Conservation (phyloP, 1,139 yeast genomes). For the Magnusiomyces fungicola region DNA sequence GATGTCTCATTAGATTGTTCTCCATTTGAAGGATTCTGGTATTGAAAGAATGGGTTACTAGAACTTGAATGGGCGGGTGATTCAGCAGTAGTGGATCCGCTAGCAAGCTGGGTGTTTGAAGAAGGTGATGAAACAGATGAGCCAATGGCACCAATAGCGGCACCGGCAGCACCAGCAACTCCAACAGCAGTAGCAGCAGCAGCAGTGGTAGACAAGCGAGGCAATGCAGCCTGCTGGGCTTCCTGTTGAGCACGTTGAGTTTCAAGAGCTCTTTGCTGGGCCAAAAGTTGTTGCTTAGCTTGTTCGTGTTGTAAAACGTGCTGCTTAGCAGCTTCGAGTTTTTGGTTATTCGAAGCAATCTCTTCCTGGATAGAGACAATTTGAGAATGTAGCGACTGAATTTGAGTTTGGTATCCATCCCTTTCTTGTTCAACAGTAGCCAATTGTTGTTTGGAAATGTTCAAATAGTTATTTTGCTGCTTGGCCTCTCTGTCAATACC, state of each 20-base stretch:
- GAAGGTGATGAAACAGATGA: slow-evolving; percentile 3
- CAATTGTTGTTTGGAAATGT: slow-evolving; percentile 64
- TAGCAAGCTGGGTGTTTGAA: too few relatives aligned
- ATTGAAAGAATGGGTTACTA: slow-evolving; percentile 1
- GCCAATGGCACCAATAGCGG: slow-evolving; percentile 22
- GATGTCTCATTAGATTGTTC: too few relatives aligned
- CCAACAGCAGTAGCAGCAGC: slow-evolving; percentile 23
- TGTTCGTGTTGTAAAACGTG: slow-evolving; percentile 6
- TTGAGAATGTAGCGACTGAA: slow-evolving; percentile 35
- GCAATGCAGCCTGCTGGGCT: slow-evolving; percentile 11
- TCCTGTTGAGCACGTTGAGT: slow-evolving; percentile 8
- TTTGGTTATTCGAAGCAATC: slow-evolving; percentile 39
- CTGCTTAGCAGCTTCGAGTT: slow-evolving; percentile 6
- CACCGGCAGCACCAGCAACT: slow-evolving; percentile 24
- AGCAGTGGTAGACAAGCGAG: slow-evolving; percentile 5
- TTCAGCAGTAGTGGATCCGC: slow-evolving; percentile 8
- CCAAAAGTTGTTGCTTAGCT: slow-evolving; percentile 4
- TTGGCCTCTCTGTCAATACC: slow-evolving; percentile 46
- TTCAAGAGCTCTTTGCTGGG: slow-evolving; percentile 4
- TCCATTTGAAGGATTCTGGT: slow-evolving; percentile 6
- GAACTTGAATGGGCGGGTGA: slow-evolving; percentile 5
- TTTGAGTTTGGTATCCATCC: slow-evolving; percentile 38
- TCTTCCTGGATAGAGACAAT: slow-evolving; percentile 26
- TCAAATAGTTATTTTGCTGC: slow-evolving; percentile 54
- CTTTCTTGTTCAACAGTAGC: slow-evolving; percentile 50